A percentile compares a stretch with the other conserved stretches of the same genome.
phyloP scores from a whole-genome alignment of 352 stramenopile species.

The Phytophthora sp. region DNA sequence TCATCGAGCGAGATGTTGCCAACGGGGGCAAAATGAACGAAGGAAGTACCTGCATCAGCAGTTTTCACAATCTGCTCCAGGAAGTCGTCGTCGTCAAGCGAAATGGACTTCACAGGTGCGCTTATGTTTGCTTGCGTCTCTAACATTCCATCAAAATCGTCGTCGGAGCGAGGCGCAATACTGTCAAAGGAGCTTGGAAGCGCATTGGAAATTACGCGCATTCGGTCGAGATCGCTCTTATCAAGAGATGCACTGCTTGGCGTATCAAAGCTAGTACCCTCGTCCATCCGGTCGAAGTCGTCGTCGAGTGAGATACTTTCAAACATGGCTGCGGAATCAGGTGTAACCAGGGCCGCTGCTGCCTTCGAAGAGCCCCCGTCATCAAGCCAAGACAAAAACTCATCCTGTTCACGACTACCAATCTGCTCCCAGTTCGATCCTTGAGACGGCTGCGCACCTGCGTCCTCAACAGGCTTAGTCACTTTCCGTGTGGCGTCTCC shows the following conservation, averaged over 20 bases:
- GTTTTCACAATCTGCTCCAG: conserved; percentile 29
- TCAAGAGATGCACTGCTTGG: too few relatives aligned
- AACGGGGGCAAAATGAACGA: not conserved
- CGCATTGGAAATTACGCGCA: not conserved
- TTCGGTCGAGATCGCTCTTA: conserved; percentile 16
- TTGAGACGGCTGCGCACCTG: conserved; percentile 10
- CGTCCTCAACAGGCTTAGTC: conserved; percentile 13
- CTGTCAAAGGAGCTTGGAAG: conserved; percentile 8
- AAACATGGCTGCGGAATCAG: conserved; percentile 1
- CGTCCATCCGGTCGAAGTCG: conserved; percentile 32
- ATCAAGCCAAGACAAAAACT: conserved; percentile 87
- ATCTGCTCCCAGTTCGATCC: conserved; percentile 42
- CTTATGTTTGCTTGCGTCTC: not conserved
- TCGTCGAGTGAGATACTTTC: conserved; percentile 45
- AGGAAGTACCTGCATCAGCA: conserved; percentile 3
- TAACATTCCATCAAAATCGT: conserved; percentile 30
- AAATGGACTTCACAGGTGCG: conserved; percentile 6
- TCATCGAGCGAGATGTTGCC: conserved; percentile 51
- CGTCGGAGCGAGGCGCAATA: conserved; percentile 14
- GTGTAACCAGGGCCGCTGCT: not conserved
- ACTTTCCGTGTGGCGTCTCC: conserved; percentile 12
- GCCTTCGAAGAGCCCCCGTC: conserved; percentile 37
- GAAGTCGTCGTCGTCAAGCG: conserved; percentile 34
- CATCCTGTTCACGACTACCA: conserved; percentile 48
- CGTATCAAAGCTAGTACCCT: conserved; percentile 2